Evolutionary conservation across 2,329 filamentous ascomycete genomes (phyloP), one percentile per base, ranked within the genome.

Genomic region (Aspergillus piperis): DNA sequence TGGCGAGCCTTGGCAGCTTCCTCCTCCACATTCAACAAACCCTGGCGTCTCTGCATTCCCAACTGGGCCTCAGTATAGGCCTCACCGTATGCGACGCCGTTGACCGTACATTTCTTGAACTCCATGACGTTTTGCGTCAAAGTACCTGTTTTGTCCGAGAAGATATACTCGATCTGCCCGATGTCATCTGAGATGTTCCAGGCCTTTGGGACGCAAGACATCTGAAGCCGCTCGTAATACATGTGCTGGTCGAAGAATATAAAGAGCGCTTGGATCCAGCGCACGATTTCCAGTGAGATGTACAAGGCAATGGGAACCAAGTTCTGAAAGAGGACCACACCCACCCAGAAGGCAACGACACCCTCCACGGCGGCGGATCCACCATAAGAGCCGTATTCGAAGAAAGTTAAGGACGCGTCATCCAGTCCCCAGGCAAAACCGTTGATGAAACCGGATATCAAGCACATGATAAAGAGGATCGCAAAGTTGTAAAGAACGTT

Each of bases 121-220:
- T 98, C 95, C 94, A 96, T 96, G 54, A 95, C 90, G 74, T 96
- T 96, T 71, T 95, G 91, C 0, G 91, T 96, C 64, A 96, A 79
- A 3, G 91, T 96, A 59, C 91, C 91, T 0, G 91, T 96, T 78
- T 96, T 96, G 82, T 96, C 91, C 0, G 91, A 97, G 77, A 98
- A 98, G 68, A 98, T 96, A 80, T 97, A 98, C 77, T 97, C 94
- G 64, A 99, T 96, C 77, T 99, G 95, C 15, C 95, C 95, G 3
- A 55, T 55, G 30, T 55, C 53, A 17, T 55, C 53, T 4, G 53
- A 55, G 7, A 55, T 55, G 5, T 55, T 55, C 53, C 53, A 55
- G 10, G 53, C 41, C n/a, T 44, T 30, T 39, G 53, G 53, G 2
- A 55, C 53, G 32, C 53, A 55, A 13, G 53, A 44, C 53, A 55